Evolutionary conservation across 208 protist genomes (phyloP).

Genomic region (Crithidia mellificae): DNA sequence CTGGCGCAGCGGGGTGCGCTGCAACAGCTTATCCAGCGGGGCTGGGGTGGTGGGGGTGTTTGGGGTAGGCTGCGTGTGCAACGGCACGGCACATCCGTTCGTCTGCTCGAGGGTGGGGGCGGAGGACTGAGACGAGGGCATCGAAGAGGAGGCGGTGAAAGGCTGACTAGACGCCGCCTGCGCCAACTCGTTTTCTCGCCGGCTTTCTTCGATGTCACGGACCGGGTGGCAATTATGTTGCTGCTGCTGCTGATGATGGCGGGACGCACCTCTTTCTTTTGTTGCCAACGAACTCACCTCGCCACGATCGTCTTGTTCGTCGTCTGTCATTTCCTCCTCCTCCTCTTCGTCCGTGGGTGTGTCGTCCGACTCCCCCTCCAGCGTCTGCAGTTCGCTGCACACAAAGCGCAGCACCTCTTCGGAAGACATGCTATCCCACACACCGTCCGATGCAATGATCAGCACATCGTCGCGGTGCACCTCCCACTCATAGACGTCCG

Average conservation of each 20-base stretch:
- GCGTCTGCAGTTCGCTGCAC: conserved; percentile 24
- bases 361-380: neutral
- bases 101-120: neutral
- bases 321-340: neutral
- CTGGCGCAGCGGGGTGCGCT: conserved; percentile 9
- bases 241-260: neutral
- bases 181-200: no score
- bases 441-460: conserved; percentile 70
- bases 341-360: conserved; percentile 2
- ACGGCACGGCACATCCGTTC: neutral
- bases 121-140: neutral
- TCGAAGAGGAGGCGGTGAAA: no score
- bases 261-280: neutral
- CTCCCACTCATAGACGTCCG: conserved; percentile 67
- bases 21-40: neutral
- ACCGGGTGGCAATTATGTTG: neutral
- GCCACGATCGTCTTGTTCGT: neutral
- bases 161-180: no score
- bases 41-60: no score
- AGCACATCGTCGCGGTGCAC: conserved; percentile 73
- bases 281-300: no score
- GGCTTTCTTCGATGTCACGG: no score
- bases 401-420: conserved; percentile 66
- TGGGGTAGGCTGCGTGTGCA: no score
- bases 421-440: conserved; percentile 78